These are phyloP conservation scores for Penicillium sp. DNA, from an alignment of 2,329 filamentous ascomycete genomes.

Conservation along the genomic window DNA sequence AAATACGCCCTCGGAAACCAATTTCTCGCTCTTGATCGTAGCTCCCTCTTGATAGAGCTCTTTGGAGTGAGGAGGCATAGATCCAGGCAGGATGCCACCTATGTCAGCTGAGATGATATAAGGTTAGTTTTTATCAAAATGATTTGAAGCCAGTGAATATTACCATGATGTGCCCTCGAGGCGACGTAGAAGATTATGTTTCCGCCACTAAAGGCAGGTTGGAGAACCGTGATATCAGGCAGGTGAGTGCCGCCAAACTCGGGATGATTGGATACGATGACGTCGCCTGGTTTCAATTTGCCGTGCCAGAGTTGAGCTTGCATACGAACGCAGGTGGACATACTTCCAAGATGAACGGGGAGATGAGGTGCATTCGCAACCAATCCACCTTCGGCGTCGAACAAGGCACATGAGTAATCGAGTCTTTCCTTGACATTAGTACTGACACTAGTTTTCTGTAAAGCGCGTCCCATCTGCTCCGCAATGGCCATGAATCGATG, in stretches of 20 bases:
- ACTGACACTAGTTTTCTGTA: constrained; percentile 72
- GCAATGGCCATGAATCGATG: constrained; percentile 85
- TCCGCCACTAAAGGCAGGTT: constrained; percentile 71
- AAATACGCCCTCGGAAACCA: constrained; percentile 52
- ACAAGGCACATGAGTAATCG: constrained; percentile 79
- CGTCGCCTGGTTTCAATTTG: constrained; percentile 71
- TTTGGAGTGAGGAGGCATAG: constrained; percentile 51
- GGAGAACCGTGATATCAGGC: constrained; percentile 75
- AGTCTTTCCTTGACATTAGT: constrained; percentile 78
- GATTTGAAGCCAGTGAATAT: constrained; percentile 37
- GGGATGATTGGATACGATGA: constrained; percentile 78
- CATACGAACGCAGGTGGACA: constrained; percentile 75
- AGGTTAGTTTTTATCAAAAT: background rate
- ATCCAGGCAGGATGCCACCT: background rate
- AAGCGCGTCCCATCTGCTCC: constrained; percentile 76
- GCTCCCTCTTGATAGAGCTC: constrained; percentile 66
- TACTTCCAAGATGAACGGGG: constrained; percentile 75
- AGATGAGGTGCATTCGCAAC: constrained; percentile 70
- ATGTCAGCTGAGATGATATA: background rate
- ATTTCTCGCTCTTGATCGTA: constrained; percentile 59
- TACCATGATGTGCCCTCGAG: constrained; percentile 67
- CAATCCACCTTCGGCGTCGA: constrained; percentile 70
- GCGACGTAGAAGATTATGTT: constrained; percentile 79
- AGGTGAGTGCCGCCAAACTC: constrained; percentile 80
- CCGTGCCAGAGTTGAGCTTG: constrained; percentile 75